Evolutionary conservation across 2,329 filamentous ascomycete species (phyloP).

Genomic region (Colletotrichum nymphaeae): DNA sequence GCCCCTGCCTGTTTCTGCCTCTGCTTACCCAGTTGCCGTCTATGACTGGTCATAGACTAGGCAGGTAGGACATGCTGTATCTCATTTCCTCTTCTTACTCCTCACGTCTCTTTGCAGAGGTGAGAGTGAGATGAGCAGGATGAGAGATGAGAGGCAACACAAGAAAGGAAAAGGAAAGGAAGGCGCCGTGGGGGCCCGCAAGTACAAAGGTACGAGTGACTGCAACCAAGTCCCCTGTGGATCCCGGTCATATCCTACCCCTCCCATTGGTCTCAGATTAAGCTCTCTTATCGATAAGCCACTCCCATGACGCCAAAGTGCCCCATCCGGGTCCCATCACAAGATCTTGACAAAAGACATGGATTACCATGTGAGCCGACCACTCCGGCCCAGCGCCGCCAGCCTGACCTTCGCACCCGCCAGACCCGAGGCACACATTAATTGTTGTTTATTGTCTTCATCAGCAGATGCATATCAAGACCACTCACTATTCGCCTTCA

Average conservation of each 20-base stretch:
- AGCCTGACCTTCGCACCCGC: not conserved
- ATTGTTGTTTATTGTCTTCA: not conserved
- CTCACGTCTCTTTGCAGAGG: not conserved
- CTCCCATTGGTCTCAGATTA: conserved; percentile 10
- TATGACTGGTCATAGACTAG: too few relatives aligned
- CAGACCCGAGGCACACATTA: not conserved
- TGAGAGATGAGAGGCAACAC: not conserved
- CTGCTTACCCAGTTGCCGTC: not conserved
- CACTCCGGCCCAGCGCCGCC: not conserved
- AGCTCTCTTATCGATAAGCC: conserved; percentile 24
- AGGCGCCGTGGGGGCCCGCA: too few relatives aligned
- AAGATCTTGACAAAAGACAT: conserved; percentile 24
- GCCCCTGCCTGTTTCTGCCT: not conserved
- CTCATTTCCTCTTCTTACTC: not conserved
- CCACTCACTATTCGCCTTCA: not conserved
- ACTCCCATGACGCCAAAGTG: conserved; percentile 30
- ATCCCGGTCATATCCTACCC: not conserved
- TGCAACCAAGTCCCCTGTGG: not conserved
- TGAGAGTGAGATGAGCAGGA: not conserved
- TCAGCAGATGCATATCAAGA: too few relatives aligned
- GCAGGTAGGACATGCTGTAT: not conserved
- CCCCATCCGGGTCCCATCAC: conserved; percentile 31
- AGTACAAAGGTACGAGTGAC: not conserved
- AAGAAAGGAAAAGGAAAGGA: not conserved
- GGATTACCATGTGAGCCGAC: conserved; percentile 30